Conservation (phyloP, 352 stramenopile species). For the Aphanomyces stellatus region DNA sequence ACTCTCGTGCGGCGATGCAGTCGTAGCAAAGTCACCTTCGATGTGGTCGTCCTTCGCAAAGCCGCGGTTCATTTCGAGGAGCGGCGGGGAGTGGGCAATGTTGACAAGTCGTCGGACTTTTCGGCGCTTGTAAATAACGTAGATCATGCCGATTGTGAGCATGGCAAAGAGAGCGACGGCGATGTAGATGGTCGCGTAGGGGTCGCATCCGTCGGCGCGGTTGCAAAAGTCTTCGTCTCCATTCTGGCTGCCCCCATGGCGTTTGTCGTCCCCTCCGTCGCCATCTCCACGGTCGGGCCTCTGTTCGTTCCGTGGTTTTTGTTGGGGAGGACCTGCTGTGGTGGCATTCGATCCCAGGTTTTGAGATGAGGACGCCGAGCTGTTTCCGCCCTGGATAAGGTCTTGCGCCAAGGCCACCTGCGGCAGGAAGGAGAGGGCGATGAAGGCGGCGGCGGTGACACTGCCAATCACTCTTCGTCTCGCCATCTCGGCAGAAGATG, state of each 20-base stretch:
- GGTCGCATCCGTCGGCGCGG: neutral
- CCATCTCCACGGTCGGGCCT: neutral
- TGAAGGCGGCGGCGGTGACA: no score
- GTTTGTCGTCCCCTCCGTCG: neutral
- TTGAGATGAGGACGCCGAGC: no score
- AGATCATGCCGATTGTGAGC: conserved; percentile 1
- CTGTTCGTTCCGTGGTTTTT: no score
- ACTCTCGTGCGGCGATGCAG: no score
- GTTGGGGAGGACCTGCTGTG: no score
- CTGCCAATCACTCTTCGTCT: no score
- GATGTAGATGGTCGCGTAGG: neutral
- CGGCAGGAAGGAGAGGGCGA: no score
- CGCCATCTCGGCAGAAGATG: no score
- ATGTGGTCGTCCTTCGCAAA: neutral
- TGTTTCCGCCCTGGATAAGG: no score
- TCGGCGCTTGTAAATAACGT: conserved; percentile 4
- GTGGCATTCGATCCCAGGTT: no score
- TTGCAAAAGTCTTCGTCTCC: neutral
- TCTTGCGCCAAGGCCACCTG: no score
- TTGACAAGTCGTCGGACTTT: neutral
- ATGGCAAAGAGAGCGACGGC: neutral
- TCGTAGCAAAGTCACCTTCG: neutral
- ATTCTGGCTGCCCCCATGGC: neutral
- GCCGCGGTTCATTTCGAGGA: neutral
- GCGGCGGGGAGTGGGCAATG: neutral